Conservation (phyloP, 306 rosid genomes). For the Acacia melanoxylon region DNA sequence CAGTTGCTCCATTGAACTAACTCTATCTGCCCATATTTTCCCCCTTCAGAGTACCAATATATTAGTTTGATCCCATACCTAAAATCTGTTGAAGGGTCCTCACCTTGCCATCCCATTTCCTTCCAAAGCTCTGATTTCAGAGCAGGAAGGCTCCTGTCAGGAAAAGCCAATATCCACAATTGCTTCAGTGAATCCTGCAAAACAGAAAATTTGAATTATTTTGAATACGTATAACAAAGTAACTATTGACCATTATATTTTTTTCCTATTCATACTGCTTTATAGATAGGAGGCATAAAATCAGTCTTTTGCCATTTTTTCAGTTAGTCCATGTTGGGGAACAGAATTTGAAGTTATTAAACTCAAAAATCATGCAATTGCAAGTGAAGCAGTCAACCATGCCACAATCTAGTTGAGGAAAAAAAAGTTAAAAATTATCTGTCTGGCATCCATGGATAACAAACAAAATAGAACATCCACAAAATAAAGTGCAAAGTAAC, state of each 20-base stretch:
- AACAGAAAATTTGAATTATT: neutral
- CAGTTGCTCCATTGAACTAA: slow-evolving; percentile 27
- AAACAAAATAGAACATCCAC: slow-evolving; percentile 17
- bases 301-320: slow-evolving; percentile 15
- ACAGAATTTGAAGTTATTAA: neutral
- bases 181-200: slow-evolving; percentile 79
- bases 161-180: slow-evolving; percentile 91
- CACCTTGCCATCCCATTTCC: slow-evolving; percentile 99
- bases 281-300: neutral
- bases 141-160: slow-evolving; percentile 75
- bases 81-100: slow-evolving; percentile 97
- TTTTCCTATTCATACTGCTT: slow-evolving; percentile 11
- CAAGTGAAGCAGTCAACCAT: neutral
- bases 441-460: slow-evolving; percentile 1
- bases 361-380: slow-evolving; percentile 17
- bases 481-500: neutral
- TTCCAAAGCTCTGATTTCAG: slow-evolving; percentile 94
- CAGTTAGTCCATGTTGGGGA: slow-evolving; percentile 1
- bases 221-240: neutral
- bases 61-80: slow-evolving; percentile 53
- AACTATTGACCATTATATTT: neutral
- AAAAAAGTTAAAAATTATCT: neutral
- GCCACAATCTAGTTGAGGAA: neutral
- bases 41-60: neutral
- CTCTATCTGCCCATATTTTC: neutral